A percentile compares a stretch with the other conserved stretches of the same genome.
phyloP scores from a whole-genome alignment of 345 rosid genomes.

The Theobroma cacao region DNA sequence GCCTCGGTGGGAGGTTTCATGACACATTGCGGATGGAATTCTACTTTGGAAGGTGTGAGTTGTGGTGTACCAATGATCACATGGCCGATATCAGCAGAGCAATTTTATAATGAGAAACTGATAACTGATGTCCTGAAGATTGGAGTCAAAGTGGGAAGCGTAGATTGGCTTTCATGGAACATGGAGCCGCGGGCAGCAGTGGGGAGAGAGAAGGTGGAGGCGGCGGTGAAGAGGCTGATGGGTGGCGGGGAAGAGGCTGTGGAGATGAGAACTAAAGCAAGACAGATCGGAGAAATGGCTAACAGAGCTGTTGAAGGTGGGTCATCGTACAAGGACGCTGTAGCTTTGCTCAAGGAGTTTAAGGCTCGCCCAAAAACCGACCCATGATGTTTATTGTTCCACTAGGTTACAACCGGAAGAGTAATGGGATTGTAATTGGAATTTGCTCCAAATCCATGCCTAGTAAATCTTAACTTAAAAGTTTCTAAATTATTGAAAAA shows the following conservation, averaged over 20 bases:
- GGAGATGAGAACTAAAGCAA: slow-evolving; percentile 38
- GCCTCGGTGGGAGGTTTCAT: slow-evolving; percentile 43
- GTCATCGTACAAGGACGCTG: slow-evolving; percentile 31
- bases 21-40: slow-evolving; percentile 61
- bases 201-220: slow-evolving; percentile 34
- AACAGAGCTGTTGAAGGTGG: slow-evolving; percentile 50
- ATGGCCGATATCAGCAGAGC: slow-evolving; percentile 42
- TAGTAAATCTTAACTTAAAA: background rate
- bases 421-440: background rate
- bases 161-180: slow-evolving; percentile 30
- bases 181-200: slow-evolving; percentile 24
- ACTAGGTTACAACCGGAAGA: background rate
- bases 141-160: slow-evolving; percentile 42
- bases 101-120: slow-evolving; percentile 46
- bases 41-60: slow-evolving; percentile 34
- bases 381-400: background rate
- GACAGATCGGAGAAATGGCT: slow-evolving; percentile 32
- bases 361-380: background rate
- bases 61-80: slow-evolving; percentile 46
- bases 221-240: slow-evolving; percentile 35
- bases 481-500: too few species aligned
- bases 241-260: slow-evolving; percentile 27
- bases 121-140: slow-evolving; percentile 30
- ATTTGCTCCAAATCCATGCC: background rate
- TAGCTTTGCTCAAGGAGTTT: slow-evolving; percentile 28